Conservation (phyloP, 345 rosid genomes). For the Barbarea vulgaris region DNA sequence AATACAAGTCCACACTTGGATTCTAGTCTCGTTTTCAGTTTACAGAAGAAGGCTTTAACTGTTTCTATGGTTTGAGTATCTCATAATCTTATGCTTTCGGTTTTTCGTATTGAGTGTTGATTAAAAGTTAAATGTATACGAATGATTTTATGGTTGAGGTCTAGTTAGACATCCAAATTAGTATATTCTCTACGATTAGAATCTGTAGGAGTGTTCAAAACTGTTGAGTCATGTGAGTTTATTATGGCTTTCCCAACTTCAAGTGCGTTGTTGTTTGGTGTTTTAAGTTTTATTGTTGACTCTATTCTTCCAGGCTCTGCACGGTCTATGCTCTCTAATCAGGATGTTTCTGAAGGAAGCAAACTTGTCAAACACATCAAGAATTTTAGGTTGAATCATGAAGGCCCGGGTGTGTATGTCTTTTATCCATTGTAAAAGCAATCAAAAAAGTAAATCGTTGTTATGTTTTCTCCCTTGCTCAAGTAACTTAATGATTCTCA, state of each 20-base stretch:
- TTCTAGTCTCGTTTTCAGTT: background rate
- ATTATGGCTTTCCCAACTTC: background rate
- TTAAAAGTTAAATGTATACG: background rate
- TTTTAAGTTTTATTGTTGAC: background rate
- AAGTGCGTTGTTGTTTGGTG: background rate
- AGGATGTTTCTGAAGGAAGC: conserved; percentile 62
- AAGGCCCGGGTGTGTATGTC: conserved; percentile 63
- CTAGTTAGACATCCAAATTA: no score
- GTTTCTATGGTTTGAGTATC: background rate
- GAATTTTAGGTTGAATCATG: conserved; percentile 46
- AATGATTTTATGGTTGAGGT: background rate
- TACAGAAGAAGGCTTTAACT: background rate
- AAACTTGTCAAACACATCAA: conserved; percentile 64
- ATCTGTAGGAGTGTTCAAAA: background rate
- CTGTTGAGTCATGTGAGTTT: conserved; percentile 6
- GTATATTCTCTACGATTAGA: background rate
- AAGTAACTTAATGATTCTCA: conserved; percentile 1
- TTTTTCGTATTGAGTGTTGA: conserved; percentile 6
- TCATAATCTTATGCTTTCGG: background rate
- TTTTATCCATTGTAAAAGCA: conserved; percentile 13
- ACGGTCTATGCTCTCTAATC: conserved; percentile 74
- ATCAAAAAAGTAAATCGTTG: background rate
- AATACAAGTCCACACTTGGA: conserved; percentile 2
- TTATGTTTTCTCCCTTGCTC: background rate
- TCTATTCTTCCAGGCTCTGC: conserved; percentile 67